Percentiles rank a stretch among this genome's conserved stretches.
Conservation (phyloP, 2,329 filamentous ascomycete species). For the Colletotrichum noveboracense region DNA sequence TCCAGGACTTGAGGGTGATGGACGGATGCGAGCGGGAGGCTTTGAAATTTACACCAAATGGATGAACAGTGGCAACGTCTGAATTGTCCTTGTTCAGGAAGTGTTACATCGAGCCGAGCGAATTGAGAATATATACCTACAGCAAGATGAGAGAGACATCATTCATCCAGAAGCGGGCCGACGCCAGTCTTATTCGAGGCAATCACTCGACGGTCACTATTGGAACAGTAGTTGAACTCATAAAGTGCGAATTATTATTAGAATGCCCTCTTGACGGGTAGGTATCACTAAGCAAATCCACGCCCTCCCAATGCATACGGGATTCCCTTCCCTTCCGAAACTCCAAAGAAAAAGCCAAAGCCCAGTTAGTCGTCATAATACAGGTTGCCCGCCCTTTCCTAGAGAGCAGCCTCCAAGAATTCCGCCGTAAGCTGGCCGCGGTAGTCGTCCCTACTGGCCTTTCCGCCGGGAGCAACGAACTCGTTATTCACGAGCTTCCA, state of each 20-base stretch:
- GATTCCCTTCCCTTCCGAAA: not conserved
- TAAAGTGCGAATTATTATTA: not conserved
- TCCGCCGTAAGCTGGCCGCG: conserved; percentile 38
- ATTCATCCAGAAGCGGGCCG: not conserved
- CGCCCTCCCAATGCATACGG: not conserved
- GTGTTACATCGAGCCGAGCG: fast-evolving
- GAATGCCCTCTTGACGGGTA: not conserved
- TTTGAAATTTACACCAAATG: not conserved
- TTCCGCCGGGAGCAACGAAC: conserved; percentile 42
- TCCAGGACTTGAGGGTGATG: not conserved
- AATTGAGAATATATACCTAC: not conserved
- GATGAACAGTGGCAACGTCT: fast-evolving
- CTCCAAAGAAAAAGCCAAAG: not conserved
- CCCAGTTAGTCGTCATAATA: not conserved
- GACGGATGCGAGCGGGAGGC: not conserved
- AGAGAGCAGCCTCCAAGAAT: conserved; percentile 38
- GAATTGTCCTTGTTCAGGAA: not conserved
- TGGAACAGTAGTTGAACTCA: not conserved
- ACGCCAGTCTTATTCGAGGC: not conserved
- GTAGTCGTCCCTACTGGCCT: conserved; percentile 2
- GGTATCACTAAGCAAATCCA: not conserved
- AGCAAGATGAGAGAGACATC: not conserved
- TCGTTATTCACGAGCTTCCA: conserved; percentile 66
- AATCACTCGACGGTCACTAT: not conserved
- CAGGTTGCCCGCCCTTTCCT: not conserved